A percentile compares a stretch with the other conserved stretches of the same genome.
Conservation (phyloP, 2,329 filamentous ascomycete genomes). For the Phaeophleospora eucalypticola region DNA sequence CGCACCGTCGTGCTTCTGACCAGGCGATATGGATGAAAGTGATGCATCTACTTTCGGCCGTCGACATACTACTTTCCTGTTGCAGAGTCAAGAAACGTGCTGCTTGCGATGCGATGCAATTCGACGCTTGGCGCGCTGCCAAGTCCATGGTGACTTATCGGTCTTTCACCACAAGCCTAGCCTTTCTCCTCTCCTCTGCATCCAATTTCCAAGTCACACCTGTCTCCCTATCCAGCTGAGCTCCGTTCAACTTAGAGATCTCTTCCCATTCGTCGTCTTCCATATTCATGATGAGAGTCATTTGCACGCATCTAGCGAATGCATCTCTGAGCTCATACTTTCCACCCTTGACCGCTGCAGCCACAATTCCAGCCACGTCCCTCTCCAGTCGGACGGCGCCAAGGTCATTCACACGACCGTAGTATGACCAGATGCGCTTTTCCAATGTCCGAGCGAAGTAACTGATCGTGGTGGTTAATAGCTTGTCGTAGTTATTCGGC, state of each 20-base stretch:
- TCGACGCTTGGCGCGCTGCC: no score
- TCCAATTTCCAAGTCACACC: constrained; percentile 69
- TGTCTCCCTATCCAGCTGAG: constrained; percentile 50
- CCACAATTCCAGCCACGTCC: constrained; percentile 73
- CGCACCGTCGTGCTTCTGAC: no score
- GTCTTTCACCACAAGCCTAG: constrained; percentile 49
- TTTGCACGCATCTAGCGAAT: constrained; percentile 73
- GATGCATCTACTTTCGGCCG: no score
- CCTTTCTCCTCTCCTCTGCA: constrained; percentile 68
- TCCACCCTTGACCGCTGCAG: constrained; percentile 60
- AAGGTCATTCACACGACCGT: constrained; percentile 72
- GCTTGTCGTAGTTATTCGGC: constrained; percentile 65
- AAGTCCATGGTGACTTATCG: no score
- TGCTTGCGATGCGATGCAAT: no score
- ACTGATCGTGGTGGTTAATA: constrained; percentile 68
- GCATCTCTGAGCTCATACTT: constrained; percentile 74
- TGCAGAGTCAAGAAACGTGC: no score
- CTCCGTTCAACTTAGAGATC: constrained; percentile 43
- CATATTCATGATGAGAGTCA: constrained; percentile 86
- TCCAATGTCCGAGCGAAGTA: constrained; percentile 78
- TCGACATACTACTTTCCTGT: no score
- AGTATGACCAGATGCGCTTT: constrained; percentile 78
- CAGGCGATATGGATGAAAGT: no score
- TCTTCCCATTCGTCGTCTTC: constrained; percentile 95
- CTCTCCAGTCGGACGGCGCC: constrained; percentile 80